Base-by-base conservation (phyloP, 371 early-diverging fungal species). In the Mucor racemosus region DNA sequence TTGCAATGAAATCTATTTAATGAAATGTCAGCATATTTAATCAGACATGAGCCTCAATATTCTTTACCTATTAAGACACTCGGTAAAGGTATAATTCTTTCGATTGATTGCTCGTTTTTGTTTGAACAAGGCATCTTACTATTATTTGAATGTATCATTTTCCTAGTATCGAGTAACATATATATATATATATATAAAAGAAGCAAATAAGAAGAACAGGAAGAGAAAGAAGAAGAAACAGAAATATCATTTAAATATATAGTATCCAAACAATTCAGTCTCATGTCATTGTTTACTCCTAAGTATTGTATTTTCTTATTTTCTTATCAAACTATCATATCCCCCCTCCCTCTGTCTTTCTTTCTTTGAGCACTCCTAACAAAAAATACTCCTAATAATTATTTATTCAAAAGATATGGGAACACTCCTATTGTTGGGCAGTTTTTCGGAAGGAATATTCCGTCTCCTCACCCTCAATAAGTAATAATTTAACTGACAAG, bases 61-160 rank as follows among this genome's bases (percentile, higher is more conserved):
- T 36, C 34, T 35, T 40, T 58, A 71, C 71, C 71, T n/a, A 71
- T 71, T n/a, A 71, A 44, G 9, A 71, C 64, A 19, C 67, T 66
- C 17, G 71, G 71, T 17, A 66, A 48, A 17, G 56, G 46, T 19
- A 41, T 64, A 7, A 66, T 54, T 21, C 60, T 62, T 21, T 62
- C 50, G 3, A 62, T 50, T 5, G 19, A 10, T 19, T 42, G 50
- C 14, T 59, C 31, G 15, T 46, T 33, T 14, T 60, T 60, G 35
- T 17, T 34, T 26, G 50, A 11, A 21, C 50, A 50, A 50, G 50
- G 5, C 3, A 50, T 34, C 4, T 60, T 59, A 33, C 1, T 41
- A 6, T n/a, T 59, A 31, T 50, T 50, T 8, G 50, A 21, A 26
- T 44, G 60, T 10, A 60, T 42, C 60, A 60, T 60, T 35, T 5